phyloP scores from a whole-genome alignment of 179 eudicot genomes.

The Spinacia oleracea region DNA sequence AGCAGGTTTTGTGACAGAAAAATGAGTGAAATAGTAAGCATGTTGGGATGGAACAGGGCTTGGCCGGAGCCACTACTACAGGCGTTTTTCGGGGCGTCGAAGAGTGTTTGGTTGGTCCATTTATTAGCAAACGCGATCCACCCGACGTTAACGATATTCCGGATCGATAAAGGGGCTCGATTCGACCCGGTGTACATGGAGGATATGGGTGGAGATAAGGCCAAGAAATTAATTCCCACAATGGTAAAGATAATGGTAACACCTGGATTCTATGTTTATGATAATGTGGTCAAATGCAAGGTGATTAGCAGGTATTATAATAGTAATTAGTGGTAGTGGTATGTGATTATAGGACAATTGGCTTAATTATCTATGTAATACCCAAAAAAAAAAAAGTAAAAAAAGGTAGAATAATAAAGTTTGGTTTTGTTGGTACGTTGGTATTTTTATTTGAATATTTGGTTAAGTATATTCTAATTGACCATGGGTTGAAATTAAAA shows the following conservation, averaged over 20 bases:
- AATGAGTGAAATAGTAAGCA: slow-evolving; percentile 82
- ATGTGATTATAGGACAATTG: slow-evolving; percentile 20
- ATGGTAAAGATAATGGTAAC: slow-evolving; percentile 81
- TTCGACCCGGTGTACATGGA: slow-evolving; percentile 91
- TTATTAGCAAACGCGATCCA: slow-evolving; percentile 83
- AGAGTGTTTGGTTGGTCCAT: slow-evolving; percentile 84
- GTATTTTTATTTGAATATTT: background rate
- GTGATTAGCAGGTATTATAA: slow-evolving; percentile 75
- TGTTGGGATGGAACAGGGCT: slow-evolving; percentile 83
- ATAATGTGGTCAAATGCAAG: slow-evolving; percentile 93
- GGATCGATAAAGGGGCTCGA: slow-evolving; percentile 62
- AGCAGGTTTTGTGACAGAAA: slow-evolving; percentile 87
- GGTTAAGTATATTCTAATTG: slow-evolving; percentile 23
- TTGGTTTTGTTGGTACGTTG: slow-evolving; percentile 31
- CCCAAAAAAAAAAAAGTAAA: background rate
- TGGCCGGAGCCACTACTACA: slow-evolving; percentile 93
- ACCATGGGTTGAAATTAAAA: slow-evolving; percentile 7
- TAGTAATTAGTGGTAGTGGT: slow-evolving; percentile 28
- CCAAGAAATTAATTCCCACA: slow-evolving; percentile 49
- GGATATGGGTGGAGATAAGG: slow-evolving; percentile 65
- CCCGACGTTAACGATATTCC: slow-evolving; percentile 58
- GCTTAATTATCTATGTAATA: background rate
- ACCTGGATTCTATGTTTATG: slow-evolving; percentile 89
- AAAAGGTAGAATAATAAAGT: slow-evolving; percentile 27
- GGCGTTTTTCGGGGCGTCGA: slow-evolving; percentile 79